Evolutionary conservation across 1,284 basidiomycete species (phyloP).

Genomic region (Stereum hirsutum): DNA sequence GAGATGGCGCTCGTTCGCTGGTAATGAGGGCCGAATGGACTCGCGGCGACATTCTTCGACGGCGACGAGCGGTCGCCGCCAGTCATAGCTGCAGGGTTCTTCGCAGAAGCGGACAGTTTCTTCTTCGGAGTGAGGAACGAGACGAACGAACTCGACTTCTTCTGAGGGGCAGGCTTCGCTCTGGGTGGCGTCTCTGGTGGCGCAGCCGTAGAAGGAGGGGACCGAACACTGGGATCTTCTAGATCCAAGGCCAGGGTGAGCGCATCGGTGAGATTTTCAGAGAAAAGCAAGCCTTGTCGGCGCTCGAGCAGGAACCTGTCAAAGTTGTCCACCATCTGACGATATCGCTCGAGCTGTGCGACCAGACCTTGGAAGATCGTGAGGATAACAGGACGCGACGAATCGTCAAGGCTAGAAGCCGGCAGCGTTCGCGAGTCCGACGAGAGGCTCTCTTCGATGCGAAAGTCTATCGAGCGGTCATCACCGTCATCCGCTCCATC

Average conservation of each 20-base stretch:
- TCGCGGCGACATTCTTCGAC: conserved; percentile 47
- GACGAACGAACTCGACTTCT: conserved; percentile 48
- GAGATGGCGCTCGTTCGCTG: conserved; percentile 63
- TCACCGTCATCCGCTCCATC: conserved; percentile 45
- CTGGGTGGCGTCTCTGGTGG: conserved; percentile 25
- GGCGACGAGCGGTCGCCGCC: conserved; percentile 36
- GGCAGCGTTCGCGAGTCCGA: conserved; percentile 50
- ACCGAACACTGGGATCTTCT: conserved; percentile 15
- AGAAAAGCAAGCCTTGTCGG: conserved; percentile 83
- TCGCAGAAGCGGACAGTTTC: conserved; percentile 21
- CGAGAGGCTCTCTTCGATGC: conserved; percentile 55
- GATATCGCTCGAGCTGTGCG: conserved; percentile 72
- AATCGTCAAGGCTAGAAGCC: conserved; percentile 58
- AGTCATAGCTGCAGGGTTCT: no score
- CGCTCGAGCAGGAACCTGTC: conserved; percentile 82
- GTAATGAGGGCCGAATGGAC: conserved; percentile 84
- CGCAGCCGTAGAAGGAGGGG: conserved; percentile 9
- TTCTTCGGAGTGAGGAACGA: conserved; percentile 77
- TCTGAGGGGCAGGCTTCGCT: conserved; percentile 44
- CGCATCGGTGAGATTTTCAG: conserved; percentile 89
- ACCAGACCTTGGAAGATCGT: conserved; percentile 73
- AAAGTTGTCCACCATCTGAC: conserved; percentile 68
- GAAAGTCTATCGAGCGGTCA: conserved; percentile 71
- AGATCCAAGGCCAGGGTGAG: conserved; percentile 66
- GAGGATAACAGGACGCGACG: conserved; percentile 69